Evolutionary conservation across 2,329 filamentous ascomycete genomes (phyloP).

Genomic region (Pestalotiopsis sp.): DNA sequence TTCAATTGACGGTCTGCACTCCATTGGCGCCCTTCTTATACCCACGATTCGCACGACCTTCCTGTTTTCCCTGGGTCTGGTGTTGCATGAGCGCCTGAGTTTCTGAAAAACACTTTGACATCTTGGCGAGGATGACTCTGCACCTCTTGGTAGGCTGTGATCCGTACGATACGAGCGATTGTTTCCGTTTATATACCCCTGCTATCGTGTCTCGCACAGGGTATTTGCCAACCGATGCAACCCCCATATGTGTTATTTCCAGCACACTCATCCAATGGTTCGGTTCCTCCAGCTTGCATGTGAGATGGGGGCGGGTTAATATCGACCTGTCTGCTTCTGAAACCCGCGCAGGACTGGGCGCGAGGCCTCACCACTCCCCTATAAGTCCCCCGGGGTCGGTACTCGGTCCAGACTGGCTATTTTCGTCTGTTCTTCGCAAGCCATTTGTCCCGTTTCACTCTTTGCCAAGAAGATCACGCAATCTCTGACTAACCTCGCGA

Average conservation of each 20-base stretch:
- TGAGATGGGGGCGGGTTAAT: neutral
- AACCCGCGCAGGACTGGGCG: neutral
- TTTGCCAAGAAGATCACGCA: slow-evolving; percentile 3
- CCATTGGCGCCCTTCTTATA: no score
- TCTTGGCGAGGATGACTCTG: neutral
- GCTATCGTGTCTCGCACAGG: neutral
- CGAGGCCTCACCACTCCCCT: neutral
- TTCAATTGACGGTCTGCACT: no score
- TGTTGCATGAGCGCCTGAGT: no score
- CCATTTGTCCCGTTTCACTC: neutral
- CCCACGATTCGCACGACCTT: no score
- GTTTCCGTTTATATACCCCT: neutral
- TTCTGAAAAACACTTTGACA: no score
- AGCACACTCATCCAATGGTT: neutral
- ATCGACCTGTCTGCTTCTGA: neutral
- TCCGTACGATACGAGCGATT: neutral
- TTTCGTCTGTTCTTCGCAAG: slow-evolving; percentile 4
- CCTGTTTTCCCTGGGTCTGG: no score
- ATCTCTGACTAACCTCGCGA: neutral
- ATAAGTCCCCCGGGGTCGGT: neutral
- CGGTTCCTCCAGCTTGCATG: neutral
- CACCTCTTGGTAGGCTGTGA: neutral
- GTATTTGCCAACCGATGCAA: neutral
- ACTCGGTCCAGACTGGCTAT: neutral
- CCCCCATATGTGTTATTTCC: neutral